Evolutionary conservation across 2,329 filamentous ascomycete genomes (phyloP).

Genomic region (Aspergillus felis): DNA sequence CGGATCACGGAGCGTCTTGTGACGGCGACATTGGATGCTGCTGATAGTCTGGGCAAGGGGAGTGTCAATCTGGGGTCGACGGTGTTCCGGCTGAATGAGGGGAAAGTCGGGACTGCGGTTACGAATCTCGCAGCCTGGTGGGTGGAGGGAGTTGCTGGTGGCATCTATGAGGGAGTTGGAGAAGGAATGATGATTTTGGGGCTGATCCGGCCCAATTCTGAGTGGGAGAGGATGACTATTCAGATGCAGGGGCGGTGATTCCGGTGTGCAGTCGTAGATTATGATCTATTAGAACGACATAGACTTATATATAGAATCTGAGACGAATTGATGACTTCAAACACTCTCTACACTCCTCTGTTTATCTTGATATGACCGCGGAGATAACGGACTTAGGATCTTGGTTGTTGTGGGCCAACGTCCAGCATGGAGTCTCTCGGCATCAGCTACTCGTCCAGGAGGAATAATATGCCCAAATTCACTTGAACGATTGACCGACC

Average conservation of each 20-base stretch:
- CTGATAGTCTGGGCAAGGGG: slow-evolving; percentile 51
- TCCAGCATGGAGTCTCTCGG: neutral
- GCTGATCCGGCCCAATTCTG: slow-evolving; percentile 15
- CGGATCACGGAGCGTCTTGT: slow-evolving; percentile 59
- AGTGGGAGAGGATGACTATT: slow-evolving; percentile 4
- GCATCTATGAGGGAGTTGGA: slow-evolving; percentile 61
- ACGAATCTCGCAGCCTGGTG: slow-evolving; percentile 58
- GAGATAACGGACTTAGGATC: slow-evolving; percentile 12
- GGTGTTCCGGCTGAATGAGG: slow-evolving; percentile 60
- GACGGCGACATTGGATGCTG: slow-evolving; percentile 49
- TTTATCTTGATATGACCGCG: neutral
- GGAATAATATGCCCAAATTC: no score
- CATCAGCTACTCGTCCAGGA: neutral
- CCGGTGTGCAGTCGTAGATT: neutral
- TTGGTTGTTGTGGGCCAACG: neutral
- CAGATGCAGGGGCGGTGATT: neutral
- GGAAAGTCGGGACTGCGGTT: slow-evolving; percentile 58
- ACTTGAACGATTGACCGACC: neutral
- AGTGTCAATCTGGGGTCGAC: slow-evolving; percentile 52
- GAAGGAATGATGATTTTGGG: slow-evolving; percentile 51
- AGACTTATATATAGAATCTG: neutral
- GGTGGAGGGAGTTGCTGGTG: slow-evolving; percentile 61
- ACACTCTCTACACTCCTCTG: neutral
- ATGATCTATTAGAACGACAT: neutral
- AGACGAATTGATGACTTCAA: neutral